Conservation (phyloP, 805 yeast genomes). For the Teunomyces barrocoloradensis region DNA sequence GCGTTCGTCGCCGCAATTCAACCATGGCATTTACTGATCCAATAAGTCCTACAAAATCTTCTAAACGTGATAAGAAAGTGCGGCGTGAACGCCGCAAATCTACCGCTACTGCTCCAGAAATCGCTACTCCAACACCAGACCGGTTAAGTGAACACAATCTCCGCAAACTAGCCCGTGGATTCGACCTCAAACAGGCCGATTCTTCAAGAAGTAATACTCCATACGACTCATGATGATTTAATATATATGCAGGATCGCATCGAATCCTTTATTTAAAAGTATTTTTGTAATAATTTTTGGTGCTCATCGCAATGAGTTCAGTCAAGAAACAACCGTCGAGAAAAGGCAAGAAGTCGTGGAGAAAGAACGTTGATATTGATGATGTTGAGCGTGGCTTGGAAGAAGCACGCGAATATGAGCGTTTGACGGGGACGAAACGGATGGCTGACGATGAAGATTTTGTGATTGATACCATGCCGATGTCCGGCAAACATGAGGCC, state of each 20-base stretch:
- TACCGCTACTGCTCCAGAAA: background rate
- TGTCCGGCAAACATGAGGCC: constrained; percentile 16
- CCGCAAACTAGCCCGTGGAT: constrained; percentile 9
- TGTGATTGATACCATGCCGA: constrained; percentile 42
- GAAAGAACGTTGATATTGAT: constrained; percentile 84
- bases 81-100: constrained; percentile 1
- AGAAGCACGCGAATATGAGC: constrained; percentile 59
- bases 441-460: constrained; percentile 49
- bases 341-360: constrained; percentile 91
- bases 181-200: background rate
- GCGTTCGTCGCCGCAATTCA: constrained; percentile 52
- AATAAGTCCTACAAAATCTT: constrained; percentile 18
- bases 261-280: background rate
- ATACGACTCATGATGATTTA: background rate
- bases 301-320: background rate
- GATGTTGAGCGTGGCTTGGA: constrained; percentile 75
- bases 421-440: constrained; percentile 47
- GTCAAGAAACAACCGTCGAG: constrained; percentile 70
- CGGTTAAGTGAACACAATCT: constrained; percentile 20
- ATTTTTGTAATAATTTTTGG: background rate
- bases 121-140: constrained; percentile 7
- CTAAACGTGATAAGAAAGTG: constrained; percentile 11
- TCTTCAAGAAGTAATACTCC: background rate
- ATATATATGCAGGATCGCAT: background rate
- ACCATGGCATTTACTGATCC: constrained; percentile 27